Evolutionary conservation across 495 filamentous ascomycete genomes (phyloP), one percentile per base, ranked within the genome.

Genomic region (Talaromyces proteolyticus): DNA sequence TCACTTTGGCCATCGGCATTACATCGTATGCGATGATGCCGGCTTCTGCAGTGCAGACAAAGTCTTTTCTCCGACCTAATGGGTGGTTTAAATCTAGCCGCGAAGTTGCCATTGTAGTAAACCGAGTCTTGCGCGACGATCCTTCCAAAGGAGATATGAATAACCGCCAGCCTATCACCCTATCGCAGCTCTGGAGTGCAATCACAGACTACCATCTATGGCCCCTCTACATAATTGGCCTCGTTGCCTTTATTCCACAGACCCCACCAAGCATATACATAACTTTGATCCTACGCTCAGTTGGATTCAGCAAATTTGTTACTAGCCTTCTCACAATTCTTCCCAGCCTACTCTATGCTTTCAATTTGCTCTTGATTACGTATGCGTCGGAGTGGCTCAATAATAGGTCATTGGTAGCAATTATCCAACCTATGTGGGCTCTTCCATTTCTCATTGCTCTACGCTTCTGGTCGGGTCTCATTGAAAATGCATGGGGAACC

Each of bases 271-370:
- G 42, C 11, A 69, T 63, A 12, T 81, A 80, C 41, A 62, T 81
- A 18, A 74, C 77, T 0, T 64, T 73, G 16, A 75, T 66, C 2
- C 65, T 82, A 0, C 68, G 69, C 11, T 51, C 63, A n/a, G 51
- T 81, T 14, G 78, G 79, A 10, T 82, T 80, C 29, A 65, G 69
- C 45, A 85, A 81, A 3, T 85, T 88, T 55, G 55, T 78, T 14
- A 80, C 82, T 4, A 88, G 84, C 52, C 62, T 90, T 0, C 68
- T 90, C 26, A 69, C 77, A 6, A 83, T 89, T 20, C 85, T 82
- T 1, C 59, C 57, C 1, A 74, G 73, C 44, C 58, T 61, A 11
- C 45, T 71, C 5, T 24, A 44, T 51, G 42, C 67, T 47, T 52
- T 66, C 25, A 54, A 53, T 16, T 52, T 70, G 41, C 23, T 66